Percentiles rank a stretch among this genome's conserved stretches.
Conservation (phyloP, 2,329 filamentous ascomycete species). For the Aspergillus chevalieri region DNA sequence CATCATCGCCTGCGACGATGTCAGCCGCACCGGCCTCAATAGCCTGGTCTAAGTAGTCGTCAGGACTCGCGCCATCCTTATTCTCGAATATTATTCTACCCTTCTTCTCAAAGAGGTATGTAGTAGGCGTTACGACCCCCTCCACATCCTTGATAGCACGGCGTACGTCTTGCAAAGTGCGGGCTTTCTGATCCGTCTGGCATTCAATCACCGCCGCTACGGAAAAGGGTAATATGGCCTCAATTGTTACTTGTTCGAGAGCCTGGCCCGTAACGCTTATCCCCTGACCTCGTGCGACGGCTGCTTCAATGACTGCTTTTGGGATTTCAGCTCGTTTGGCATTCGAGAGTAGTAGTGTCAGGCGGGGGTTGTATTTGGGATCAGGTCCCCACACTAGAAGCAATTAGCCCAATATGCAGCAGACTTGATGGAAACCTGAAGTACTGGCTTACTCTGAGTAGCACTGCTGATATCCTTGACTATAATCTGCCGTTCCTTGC, state of each 20-base stretch:
- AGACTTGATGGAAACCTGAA: slow-evolving; percentile 3
- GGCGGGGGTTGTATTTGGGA: slow-evolving; percentile 64
- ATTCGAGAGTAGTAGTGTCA: slow-evolving; percentile 64
- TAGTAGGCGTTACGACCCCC: slow-evolving; percentile 65
- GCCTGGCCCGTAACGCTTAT: slow-evolving; percentile 65
- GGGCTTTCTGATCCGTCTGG: slow-evolving; percentile 73
- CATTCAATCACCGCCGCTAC: slow-evolving; percentile 75
- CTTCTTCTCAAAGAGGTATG: slow-evolving; percentile 77
- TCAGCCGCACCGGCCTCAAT: slow-evolving; percentile 72
- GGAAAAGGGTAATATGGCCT: slow-evolving; percentile 70
- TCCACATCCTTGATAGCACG: slow-evolving; percentile 63
- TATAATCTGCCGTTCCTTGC: slow-evolving; percentile 60
- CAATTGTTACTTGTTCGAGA: slow-evolving; percentile 72
- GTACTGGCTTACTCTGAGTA: slow-evolving; percentile 58
- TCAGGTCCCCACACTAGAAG: slow-evolving; percentile 66
- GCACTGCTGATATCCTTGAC: slow-evolving; percentile 67
- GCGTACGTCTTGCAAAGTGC: slow-evolving; percentile 68
- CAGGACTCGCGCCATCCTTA: slow-evolving; percentile 50
- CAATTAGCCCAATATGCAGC: slow-evolving; percentile 1
- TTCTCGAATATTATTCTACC: slow-evolving; percentile 67
- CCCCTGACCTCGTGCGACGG: slow-evolving; percentile 84
- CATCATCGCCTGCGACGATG: slow-evolving; percentile 55
- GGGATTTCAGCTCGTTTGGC: slow-evolving; percentile 85
- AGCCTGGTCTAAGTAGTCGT: slow-evolving; percentile 71
- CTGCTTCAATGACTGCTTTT: slow-evolving; percentile 75